phyloP scores from a whole-genome alignment of 2,329 filamentous ascomycete genomes.

The Epichloe gansuensis region DNA sequence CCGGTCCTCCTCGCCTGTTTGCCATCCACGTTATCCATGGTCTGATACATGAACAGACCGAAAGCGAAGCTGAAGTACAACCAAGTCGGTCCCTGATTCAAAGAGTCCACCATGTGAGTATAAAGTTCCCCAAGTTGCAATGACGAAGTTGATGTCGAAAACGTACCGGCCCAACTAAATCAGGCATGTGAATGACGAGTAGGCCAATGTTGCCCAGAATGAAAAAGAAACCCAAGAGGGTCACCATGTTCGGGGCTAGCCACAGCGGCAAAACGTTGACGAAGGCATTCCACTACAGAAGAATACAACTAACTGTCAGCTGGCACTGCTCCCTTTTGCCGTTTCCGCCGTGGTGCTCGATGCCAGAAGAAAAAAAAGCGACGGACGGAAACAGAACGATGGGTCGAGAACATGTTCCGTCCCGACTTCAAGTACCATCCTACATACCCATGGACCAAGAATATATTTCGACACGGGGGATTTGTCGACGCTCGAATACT shows the following conservation, averaged over 20 bases:
- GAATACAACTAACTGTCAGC: slow-evolving; percentile 1
- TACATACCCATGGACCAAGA: slow-evolving; percentile 80
- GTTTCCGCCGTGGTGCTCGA: not conserved
- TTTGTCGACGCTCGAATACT: slow-evolving; percentile 95
- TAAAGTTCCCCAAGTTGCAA: not conserved
- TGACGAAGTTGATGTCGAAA: not conserved
- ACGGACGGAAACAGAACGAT: too few relatives aligned
- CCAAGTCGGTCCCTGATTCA: slow-evolving; percentile 64
- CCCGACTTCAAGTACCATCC: not conserved
- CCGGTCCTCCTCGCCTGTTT: slow-evolving; percentile 93
- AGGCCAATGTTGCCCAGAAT: slow-evolving; percentile 71
- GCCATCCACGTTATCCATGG: slow-evolving; percentile 97
- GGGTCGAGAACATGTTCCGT: not conserved
- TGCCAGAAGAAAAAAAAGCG: not conserved
- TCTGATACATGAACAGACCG: slow-evolving; percentile 97
- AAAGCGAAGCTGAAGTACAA: slow-evolving; percentile 92
- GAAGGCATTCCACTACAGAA: slow-evolving; percentile 80
- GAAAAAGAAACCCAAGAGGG: slow-evolving; percentile 86
- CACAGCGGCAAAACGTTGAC: slow-evolving; percentile 87
- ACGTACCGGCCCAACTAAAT: slow-evolving; percentile 76
- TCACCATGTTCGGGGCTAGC: slow-evolving; percentile 97
- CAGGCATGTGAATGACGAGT: slow-evolving; percentile 71
- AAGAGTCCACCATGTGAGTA: not conserved
- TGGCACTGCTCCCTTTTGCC: not conserved
- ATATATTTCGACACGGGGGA: slow-evolving; percentile 89